phyloP scores from a whole-genome alignment of 352 stramenopile genomes.

The Saprolegnia diclina region DNA sequence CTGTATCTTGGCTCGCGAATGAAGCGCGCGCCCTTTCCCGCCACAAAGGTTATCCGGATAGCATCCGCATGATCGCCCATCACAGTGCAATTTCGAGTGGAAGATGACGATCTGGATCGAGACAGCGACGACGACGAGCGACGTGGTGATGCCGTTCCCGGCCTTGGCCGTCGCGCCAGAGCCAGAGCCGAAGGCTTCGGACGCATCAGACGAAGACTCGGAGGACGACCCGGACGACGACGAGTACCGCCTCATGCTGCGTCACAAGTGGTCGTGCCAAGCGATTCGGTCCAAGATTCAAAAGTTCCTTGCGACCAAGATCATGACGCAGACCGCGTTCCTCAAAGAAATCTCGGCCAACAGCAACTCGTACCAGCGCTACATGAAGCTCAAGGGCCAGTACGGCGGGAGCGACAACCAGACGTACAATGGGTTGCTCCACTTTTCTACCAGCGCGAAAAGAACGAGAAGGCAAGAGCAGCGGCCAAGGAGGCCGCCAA shows the following conservation, averaged over 20 bases:
- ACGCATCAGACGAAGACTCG: too few species aligned
- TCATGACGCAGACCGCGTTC: neutral
- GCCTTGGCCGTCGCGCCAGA: too few species aligned
- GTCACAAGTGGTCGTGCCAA: slow-evolving; percentile 16
- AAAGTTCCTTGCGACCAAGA: neutral
- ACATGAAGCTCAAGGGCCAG: slow-evolving; percentile 49
- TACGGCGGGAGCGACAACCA: slow-evolving; percentile 39
- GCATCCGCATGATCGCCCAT: too few species aligned
- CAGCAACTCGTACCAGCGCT: slow-evolving; percentile 23
- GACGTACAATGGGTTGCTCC: slow-evolving; percentile 35
- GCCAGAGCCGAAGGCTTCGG: too few species aligned
- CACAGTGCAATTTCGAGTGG: too few species aligned
- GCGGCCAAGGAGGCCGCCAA: slow-evolving; percentile 9
- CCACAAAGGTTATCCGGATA: too few species aligned
- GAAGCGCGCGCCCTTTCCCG: too few species aligned
- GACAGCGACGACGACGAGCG: too few species aligned
- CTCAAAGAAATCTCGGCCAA: neutral
- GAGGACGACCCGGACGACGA: neutral
- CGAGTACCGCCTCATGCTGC: neutral
- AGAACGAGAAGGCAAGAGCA: slow-evolving; percentile 27
- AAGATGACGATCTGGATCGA: too few species aligned
- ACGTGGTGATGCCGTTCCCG: too few species aligned
- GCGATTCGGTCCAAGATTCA: neutral
- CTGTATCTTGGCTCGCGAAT: too few species aligned
- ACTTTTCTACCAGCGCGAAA: slow-evolving; percentile 40